Base-by-base conservation (phyloP, 1,139 yeast species). In the Yamadazyma friedrichii region DNA sequence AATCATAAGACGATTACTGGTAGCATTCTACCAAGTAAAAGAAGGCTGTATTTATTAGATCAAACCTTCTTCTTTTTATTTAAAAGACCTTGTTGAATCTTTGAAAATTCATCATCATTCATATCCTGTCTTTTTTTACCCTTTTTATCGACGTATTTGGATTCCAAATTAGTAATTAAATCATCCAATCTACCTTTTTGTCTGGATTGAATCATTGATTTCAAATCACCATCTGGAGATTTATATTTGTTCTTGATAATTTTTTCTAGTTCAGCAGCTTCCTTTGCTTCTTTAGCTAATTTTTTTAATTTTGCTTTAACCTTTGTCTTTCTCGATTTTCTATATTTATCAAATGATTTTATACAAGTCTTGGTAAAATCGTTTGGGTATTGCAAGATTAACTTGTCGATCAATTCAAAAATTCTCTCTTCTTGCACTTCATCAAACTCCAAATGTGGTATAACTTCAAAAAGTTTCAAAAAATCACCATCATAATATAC, bases 361-460 rank as follows among this genome's bases (percentile, higher is more conserved):
- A 58, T 58, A 17, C 78, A 64, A 29, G 78, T 69, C 32, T 73
- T 68, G 27, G 85, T 74, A 9, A 82, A 69, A 3, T 59, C 61
- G 42, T 76, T 74, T 25, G 87, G 74, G 8, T 65, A 73, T 39
- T 67, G 74, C 30, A 72, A 66, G 17, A 88, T 74, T n/a, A 67
- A 74, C 35, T 65, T 73, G 32, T 73, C 69, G 26, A 88, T 75
- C 3, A 81, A 68, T 3, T 58, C 59, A 45, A 75, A 76, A 22
- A 86, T 73, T 30, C 96, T 70, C 39, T 61, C 62, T 50, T 84
- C 89, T 49, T 81, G 85, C 6, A 64, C 73, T 41, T 68, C 77
- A n/a, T 72, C 70, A 39, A 82, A 74, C 47, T 84, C 89, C 40
- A 85, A 72, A 60, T 88, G 96, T 12, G 94, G 85, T 6, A 88